Base-by-base conservation (phyloP, 192 early-diverging fungal species). In the Haplosporangium gracile region DNA sequence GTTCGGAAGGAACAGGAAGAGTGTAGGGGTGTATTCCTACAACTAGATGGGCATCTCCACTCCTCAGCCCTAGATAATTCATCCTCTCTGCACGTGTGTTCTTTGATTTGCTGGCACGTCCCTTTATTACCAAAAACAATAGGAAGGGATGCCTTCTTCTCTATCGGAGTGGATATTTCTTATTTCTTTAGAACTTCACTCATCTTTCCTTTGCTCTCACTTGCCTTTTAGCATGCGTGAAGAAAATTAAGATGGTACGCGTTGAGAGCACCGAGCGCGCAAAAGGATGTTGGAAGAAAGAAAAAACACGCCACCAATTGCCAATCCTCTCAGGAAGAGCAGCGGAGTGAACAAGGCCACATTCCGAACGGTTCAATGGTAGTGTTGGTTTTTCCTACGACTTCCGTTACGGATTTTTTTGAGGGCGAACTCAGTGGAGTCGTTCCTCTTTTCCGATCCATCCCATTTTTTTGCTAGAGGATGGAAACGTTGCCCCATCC, bases 251-350 rank as follows among this genome's bases (percentile, higher is more conserved):
- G 49, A 51, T 51, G 32, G 9, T 34, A 29, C 60, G 26, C 29
- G 60, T 65, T 65, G 60, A 65, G 60, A 65, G 60, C 60, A 65
- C 49, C 22, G n/a, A 29, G n/a, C 13, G 55, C 26, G 55, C 55
- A 60, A 60, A 60, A 55, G 20, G 9, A 60, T 2, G 22, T 6
- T 16, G 20, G 24, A n/a, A n/a, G 4, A 60, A 29, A 24, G 6
- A 10, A n/a, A 65, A 65, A 65, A 29, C 60, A 65, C 60, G 60
- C 60, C 60, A 65, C 60, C 60, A 65, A 65, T 65, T 65, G 60
- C 11, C 60, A 63, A 57, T 57, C 8, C 60, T 32, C 10, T 49
- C 47, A 16, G 47, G 26, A 26, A 63, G 26, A 63, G 60, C 5
- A 32, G 29, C 32, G 26, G 32, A 32, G 13, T 0, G 60, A 1